Percentiles rank a stretch among this genome's conserved stretches.
Conservation (phyloP, 306 rosid species). For the Hylodesmum podocarpum region DNA sequence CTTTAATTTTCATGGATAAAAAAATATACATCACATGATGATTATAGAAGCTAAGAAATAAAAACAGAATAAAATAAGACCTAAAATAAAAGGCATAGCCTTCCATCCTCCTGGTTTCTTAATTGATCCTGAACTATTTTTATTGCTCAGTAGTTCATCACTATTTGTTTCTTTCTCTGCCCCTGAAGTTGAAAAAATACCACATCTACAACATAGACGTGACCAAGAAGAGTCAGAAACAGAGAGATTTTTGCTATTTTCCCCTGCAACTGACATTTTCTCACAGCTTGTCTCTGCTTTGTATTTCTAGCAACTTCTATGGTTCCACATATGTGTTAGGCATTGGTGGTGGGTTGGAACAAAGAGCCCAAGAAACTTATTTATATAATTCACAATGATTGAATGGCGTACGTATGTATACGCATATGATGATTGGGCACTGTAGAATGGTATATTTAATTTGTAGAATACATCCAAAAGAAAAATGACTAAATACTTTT, state of each 20-base stretch:
- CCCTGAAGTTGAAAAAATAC: constrained; percentile 19
- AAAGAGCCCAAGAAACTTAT: constrained; percentile 13
- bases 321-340: not conserved
- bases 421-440: not conserved
- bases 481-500: not conserved
- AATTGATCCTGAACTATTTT: constrained; percentile 3
- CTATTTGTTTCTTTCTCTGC: not conserved
- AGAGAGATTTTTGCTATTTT: constrained; percentile 16
- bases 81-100: constrained; percentile 82
- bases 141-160: constrained; percentile 27
- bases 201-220: constrained; percentile 14
- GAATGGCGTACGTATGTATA: not conserved
- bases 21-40: too few species aligned
- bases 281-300: not conserved
- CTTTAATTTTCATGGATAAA: too few species aligned
- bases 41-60: not conserved
- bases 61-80: constrained; percentile 18
- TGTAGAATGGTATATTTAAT: not conserved
- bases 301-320: not conserved
- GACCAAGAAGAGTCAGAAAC: constrained; percentile 1
- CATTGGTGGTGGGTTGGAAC: not conserved
- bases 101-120: constrained; percentile 85
- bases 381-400: constrained; percentile 20
- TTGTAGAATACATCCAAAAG: constrained; percentile 17
- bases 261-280: constrained; percentile 22